Conservation (phyloP, 2,329 filamentous ascomycete species). For the Colletotrichum higginsianum region DNA sequence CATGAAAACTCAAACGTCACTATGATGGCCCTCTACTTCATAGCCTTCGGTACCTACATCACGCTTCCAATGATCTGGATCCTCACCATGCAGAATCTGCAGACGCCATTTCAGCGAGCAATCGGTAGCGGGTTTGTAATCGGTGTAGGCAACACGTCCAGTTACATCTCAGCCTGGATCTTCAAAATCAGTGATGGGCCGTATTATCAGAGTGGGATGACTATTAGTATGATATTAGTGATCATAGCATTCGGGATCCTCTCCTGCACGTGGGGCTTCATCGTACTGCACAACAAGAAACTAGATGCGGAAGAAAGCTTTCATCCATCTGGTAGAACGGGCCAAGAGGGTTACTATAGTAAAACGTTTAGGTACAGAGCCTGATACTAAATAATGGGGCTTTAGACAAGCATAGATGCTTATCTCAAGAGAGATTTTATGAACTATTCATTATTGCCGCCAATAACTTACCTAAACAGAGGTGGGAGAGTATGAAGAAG, state of each 20-base stretch:
- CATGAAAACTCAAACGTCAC: constrained; percentile 24
- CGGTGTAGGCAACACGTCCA: constrained; percentile 54
- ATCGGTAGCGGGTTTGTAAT: constrained; percentile 54
- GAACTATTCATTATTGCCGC: accelerated
- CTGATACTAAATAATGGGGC: not conserved
- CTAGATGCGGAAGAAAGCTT: constrained; percentile 3
- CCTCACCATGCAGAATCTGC: constrained; percentile 40
- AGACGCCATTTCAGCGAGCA: constrained; percentile 44
- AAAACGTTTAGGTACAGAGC: constrained; percentile 1
- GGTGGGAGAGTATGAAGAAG: no score
- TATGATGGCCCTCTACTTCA: constrained; percentile 44
- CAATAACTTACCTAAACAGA: no score
- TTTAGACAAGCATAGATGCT: no score
- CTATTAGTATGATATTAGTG: constrained; percentile 31
- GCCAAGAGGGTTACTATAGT: no score
- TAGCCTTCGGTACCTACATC: constrained; percentile 41
- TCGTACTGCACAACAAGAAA: constrained; percentile 25
- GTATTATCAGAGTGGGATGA: constrained; percentile 42
- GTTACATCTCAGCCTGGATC: constrained; percentile 44
- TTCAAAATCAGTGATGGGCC: constrained; percentile 43
- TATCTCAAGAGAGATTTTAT: no score
- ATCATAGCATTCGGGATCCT: constrained; percentile 29
- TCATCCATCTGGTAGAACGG: not conserved
- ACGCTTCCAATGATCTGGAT: constrained; percentile 44
- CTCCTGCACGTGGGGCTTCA: constrained; percentile 35